phyloP scores from a whole-genome alignment of 176 grass and related monocot species.

The Urochloa ruziziensis region DNA sequence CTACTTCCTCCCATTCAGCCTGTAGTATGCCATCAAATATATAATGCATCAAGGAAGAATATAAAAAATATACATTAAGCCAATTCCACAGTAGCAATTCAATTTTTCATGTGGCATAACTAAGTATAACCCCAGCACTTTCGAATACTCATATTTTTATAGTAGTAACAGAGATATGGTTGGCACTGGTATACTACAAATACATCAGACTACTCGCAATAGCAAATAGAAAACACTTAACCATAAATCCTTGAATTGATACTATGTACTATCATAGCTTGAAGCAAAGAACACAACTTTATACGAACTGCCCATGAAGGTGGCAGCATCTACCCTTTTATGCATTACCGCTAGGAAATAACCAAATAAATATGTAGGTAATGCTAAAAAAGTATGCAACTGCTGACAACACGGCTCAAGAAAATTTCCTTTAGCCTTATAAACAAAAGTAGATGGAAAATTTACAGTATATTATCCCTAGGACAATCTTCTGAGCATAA shows the following conservation, averaged over 20 bases:
- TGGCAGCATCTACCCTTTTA: background rate
- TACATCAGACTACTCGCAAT: background rate
- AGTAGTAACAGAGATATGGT: background rate
- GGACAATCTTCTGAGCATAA: background rate
- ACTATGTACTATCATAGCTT: background rate
- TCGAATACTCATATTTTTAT: background rate
- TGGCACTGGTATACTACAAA: background rate
- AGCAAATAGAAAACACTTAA: background rate
- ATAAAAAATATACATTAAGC: background rate
- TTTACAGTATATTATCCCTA: background rate
- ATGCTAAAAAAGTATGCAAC: slow-evolving; percentile 6
- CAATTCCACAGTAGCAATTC: background rate
- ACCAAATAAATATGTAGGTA: background rate
- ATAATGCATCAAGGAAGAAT: slow-evolving; percentile 9
- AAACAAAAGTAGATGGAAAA: background rate
- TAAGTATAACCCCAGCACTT: background rate
- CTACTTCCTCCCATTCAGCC: slow-evolving; percentile 70
- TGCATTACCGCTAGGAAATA: background rate
- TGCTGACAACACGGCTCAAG: background rate
- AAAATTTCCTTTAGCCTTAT: background rate
- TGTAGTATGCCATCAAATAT: slow-evolving; percentile 22
- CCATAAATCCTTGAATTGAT: background rate
- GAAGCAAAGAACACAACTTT: background rate
- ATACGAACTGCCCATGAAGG: background rate
- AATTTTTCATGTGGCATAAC: background rate